Conservation (phyloP, 768 basidiomycete genomes). For the Strobilomyces confusus region DNA sequence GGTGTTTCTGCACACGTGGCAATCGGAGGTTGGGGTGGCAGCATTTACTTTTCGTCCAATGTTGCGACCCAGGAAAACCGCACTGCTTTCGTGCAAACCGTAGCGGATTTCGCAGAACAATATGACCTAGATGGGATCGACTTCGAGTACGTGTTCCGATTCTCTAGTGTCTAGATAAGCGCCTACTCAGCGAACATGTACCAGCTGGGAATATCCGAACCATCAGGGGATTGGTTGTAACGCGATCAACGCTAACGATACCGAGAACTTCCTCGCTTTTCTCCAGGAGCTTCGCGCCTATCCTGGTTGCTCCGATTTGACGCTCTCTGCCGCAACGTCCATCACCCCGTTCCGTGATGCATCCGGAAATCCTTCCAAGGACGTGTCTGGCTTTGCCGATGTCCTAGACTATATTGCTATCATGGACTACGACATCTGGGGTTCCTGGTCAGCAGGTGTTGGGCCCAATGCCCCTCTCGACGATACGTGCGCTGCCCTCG, state of each 20-base stretch:
- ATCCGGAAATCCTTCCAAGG: slow-evolving; percentile 53
- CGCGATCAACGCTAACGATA: background rate
- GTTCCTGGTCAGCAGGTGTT: slow-evolving; percentile 46
- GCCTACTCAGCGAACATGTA: background rate
- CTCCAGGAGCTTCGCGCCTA: background rate
- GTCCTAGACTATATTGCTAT: slow-evolving; percentile 63
- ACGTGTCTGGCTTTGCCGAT: slow-evolving; percentile 69
- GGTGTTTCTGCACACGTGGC: background rate
- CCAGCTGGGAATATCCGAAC: background rate
- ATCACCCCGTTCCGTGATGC: slow-evolving; percentile 53
- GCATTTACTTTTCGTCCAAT: background rate
- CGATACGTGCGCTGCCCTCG: slow-evolving; percentile 62
- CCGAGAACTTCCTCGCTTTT: background rate
- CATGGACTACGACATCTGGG: slow-evolving; percentile 67
- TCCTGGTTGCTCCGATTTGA: background rate
- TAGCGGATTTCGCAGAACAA: background rate
- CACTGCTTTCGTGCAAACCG: background rate
- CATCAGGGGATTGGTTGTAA: background rate
- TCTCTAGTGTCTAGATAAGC: background rate
- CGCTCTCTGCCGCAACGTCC: background rate
- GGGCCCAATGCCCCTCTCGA: slow-evolving; percentile 82
- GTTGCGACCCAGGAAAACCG: background rate
- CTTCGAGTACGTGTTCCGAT: background rate
- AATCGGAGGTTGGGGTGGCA: background rate
- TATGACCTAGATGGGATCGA: background rate